phyloP scores from a whole-genome alignment of 768 basidiomycete genomes.

The Boletus rubescentipes region DNA sequence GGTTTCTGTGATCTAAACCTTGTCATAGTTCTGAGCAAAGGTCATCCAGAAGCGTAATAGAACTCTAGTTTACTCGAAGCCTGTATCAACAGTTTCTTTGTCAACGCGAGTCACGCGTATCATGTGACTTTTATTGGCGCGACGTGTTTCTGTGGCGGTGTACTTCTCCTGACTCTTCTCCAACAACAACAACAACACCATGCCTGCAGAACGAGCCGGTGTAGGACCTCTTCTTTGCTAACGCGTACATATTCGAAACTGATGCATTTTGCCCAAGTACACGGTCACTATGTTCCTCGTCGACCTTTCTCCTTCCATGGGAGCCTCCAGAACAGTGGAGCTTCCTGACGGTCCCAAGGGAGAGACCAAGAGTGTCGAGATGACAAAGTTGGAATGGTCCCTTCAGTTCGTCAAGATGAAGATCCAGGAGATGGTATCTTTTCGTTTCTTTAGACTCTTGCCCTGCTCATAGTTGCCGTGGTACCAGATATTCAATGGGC shows the following conservation, averaged over 20 bases:
- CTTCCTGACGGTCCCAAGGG: slow-evolving; percentile 52
- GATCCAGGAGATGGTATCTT: slow-evolving; percentile 81
- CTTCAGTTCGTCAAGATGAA: slow-evolving; percentile 89
- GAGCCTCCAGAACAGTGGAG: slow-evolving; percentile 54
- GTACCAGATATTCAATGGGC: slow-evolving; percentile 78
- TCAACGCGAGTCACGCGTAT: slow-evolving; percentile 13
- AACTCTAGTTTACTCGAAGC: background rate
- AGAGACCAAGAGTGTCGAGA: slow-evolving; percentile 50
- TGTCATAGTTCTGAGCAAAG: no score
- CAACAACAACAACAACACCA: slow-evolving; percentile 34
- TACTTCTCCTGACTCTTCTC: slow-evolving; percentile 14
- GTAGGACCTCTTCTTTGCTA: slow-evolving; percentile 41
- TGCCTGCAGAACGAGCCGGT: slow-evolving; percentile 80
- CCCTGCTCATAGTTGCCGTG: background rate
- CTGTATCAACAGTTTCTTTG: slow-evolving; percentile 17
- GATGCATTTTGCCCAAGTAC: slow-evolving; percentile 47
- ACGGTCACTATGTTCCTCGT: slow-evolving; percentile 88
- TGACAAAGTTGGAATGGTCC: slow-evolving; percentile 78
- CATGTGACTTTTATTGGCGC: slow-evolving; percentile 35
- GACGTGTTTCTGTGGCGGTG: slow-evolving; percentile 23
- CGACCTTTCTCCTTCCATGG: slow-evolving; percentile 89
- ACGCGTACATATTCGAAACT: background rate
- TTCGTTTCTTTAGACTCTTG: background rate
- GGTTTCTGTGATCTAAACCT: no score
- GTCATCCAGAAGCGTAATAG: no score